Evolutionary conservation across 1,139 yeast genomes (phyloP), one percentile per base, ranked within the genome.

Genomic region (Yamadazyma mexicana): DNA sequence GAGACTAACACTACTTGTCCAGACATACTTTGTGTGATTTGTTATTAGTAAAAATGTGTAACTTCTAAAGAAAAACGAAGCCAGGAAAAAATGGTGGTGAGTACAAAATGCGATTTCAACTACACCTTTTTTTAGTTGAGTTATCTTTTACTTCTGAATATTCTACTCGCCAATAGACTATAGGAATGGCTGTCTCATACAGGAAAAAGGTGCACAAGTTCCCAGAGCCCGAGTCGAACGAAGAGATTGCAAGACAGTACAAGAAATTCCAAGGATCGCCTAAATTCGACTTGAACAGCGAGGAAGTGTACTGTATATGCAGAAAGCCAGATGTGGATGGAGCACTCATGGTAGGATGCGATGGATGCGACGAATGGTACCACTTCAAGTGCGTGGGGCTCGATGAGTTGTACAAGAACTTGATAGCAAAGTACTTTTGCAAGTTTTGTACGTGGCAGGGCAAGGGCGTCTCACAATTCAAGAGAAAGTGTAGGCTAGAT

Each of bases 341-440:
- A 1, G 86, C 86, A 58, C 58, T 84, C 46, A 89, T 89, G 97
- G 85, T 91, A 17, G 89, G 87, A 0, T 91, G 98, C 58, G 97
- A 89, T 58, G 91, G 88, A 6, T 91, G 98, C 62, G 96, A 89
- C 55, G 96, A 87, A 48, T 91, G 98, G 98, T 91, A 75, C 56
- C 97, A 91, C 61, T 87, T 91, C 58, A 69, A 67, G 35, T 91
- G 97, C 55, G 78, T 89, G 73, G 74, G 74, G 44, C 58, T 89
- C 34, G 69, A 80, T 36, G 62, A 61, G n/a, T 61, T 66, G 31
- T 77, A 75, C 53, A 75, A 79, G 40, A 69, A 73, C 33, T 65
- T 89, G 40, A 81, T 89, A 7, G 73, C 77, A 35, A 76, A 75
- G 43, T 91, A 77, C 55, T 84, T 69, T 53, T 91, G 98, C 55